Evolutionary conservation across 2,329 filamentous ascomycete species (phyloP).

Genomic region (Ophiostoma tasmaniense): DNA sequence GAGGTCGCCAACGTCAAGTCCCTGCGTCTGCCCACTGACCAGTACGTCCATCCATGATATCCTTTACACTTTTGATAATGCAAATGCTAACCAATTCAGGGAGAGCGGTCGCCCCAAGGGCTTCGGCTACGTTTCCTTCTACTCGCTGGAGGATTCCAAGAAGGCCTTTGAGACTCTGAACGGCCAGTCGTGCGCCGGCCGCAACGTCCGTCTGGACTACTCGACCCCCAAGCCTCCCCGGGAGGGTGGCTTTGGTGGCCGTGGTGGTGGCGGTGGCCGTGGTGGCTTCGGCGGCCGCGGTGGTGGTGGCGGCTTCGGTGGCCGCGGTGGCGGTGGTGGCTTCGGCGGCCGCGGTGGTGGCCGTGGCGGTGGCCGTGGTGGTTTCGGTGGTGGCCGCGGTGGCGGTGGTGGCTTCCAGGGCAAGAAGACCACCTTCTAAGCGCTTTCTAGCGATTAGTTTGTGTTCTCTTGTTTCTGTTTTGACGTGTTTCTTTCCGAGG

Average conservation of each 20-base stretch:
- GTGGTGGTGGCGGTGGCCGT: conserved; percentile 34
- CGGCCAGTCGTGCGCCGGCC: conserved; percentile 58
- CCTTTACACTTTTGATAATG: neutral
- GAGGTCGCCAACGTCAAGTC: conserved; percentile 63
- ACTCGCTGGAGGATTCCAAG: conserved; percentile 74
- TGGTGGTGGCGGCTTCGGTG: conserved; percentile 49
- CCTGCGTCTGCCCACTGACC: conserved; percentile 81
- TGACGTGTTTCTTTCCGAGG: conserved; percentile 30
- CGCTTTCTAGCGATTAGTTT: neutral
- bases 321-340: conserved; percentile 42
- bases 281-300: conserved; percentile 43
- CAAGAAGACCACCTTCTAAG: conserved; percentile 60
- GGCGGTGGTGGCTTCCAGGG: conserved; percentile 63
- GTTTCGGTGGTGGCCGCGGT: conserved; percentile 47
- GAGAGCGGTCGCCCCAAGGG: conserved; percentile 81
- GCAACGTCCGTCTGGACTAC: conserved; percentile 75
- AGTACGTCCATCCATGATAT: conserved; percentile 38
- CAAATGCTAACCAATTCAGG: conserved; percentile 30
- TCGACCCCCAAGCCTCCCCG: conserved; percentile 58
- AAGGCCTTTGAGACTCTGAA: conserved; percentile 56
- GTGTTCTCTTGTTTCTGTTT: neutral
- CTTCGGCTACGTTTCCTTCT: conserved; percentile 84
- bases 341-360: conserved; percentile 43
- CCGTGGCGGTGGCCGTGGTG: conserved; percentile 42
- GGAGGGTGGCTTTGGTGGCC: conserved; percentile 44